phyloP scores from a whole-genome alignment of 768 basidiomycete genomes.

The Leccinum fibrillosum region DNA sequence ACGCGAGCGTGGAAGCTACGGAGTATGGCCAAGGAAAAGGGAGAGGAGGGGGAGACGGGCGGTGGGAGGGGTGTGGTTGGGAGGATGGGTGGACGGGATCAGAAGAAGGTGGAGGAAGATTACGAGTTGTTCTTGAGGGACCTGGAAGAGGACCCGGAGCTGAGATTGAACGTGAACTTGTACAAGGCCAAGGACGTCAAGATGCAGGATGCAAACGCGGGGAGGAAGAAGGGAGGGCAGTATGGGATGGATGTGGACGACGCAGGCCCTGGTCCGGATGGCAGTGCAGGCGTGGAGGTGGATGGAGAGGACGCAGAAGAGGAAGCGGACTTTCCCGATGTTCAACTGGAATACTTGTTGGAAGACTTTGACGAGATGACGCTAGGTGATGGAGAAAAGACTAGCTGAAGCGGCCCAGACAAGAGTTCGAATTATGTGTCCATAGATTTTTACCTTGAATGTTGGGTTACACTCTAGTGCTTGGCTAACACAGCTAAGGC shows the following conservation, averaged over 20 bases:
- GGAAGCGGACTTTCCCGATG: slow-evolving; percentile 86
- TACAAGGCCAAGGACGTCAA: slow-evolving; percentile 67
- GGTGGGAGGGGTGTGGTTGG: slow-evolving; percentile 84
- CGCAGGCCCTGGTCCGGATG: slow-evolving; percentile 27
- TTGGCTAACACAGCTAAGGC: background rate
- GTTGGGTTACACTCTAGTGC: background rate
- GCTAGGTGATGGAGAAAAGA: slow-evolving; percentile 43
- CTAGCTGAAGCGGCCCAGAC: too few relatives aligned
- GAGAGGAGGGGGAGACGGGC: slow-evolving; percentile 80
- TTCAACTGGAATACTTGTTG: slow-evolving; percentile 79
- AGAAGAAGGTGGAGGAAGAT: slow-evolving; percentile 92
- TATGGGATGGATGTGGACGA: slow-evolving; percentile 68
- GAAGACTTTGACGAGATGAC: slow-evolving; percentile 94
- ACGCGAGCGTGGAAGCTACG: slow-evolving; percentile 83
- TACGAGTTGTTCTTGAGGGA: slow-evolving; percentile 96
- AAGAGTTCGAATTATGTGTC: background rate
- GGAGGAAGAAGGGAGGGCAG: slow-evolving; percentile 25
- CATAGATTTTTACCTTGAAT: background rate
- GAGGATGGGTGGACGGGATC: slow-evolving; percentile 83
- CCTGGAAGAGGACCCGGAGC: slow-evolving; percentile 91
- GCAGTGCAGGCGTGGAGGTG: slow-evolving; percentile 18
- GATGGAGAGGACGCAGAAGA: slow-evolving; percentile 50
- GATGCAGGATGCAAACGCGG: slow-evolving; percentile 41
- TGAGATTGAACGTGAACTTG: slow-evolving; percentile 82
- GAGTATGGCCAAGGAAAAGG: slow-evolving; percentile 90